phyloP scores from a whole-genome alignment of 2,329 filamentous ascomycete genomes.

The Aspergillus clavatus region DNA sequence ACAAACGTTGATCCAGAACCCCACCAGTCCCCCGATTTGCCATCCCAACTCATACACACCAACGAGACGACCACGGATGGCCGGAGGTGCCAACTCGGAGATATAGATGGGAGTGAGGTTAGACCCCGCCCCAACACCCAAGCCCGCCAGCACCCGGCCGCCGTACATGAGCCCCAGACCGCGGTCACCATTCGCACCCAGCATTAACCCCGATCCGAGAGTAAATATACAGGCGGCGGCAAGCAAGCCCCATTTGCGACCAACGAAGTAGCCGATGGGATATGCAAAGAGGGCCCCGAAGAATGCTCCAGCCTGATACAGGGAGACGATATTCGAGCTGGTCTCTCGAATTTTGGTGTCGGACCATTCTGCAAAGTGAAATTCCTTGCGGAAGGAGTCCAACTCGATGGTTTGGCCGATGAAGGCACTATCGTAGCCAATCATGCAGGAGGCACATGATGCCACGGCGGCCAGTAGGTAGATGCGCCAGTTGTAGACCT shows the following conservation, averaged over 20 bases:
- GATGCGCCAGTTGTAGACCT: slow-evolving; percentile 57
- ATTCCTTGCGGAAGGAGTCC: slow-evolving; percentile 63
- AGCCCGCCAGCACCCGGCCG: slow-evolving; percentile 50
- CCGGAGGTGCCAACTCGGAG: slow-evolving; percentile 51
- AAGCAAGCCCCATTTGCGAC: slow-evolving; percentile 59
- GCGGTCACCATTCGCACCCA: slow-evolving; percentile 54
- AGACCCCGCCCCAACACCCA: slow-evolving; percentile 50
- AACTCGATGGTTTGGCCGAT: slow-evolving; percentile 72
- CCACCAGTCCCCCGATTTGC: slow-evolving; percentile 44
- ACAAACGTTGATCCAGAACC: slow-evolving; percentile 43
- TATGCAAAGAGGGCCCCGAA: slow-evolving; percentile 67
- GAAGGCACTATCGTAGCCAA: slow-evolving; percentile 65
- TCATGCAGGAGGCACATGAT: slow-evolving; percentile 55
- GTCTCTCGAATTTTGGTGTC: slow-evolving; percentile 51
- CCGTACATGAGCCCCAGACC: slow-evolving; percentile 56
- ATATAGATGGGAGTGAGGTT: slow-evolving; percentile 56
- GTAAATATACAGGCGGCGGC: slow-evolving; percentile 61
- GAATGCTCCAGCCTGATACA: slow-evolving; percentile 78
- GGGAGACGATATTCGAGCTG: slow-evolving; percentile 69
- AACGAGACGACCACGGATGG: slow-evolving; percentile 51
- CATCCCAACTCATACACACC: slow-evolving; percentile 51
- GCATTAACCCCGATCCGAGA: slow-evolving; percentile 63
- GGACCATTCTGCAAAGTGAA: slow-evolving; percentile 53
- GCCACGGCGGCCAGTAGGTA: slow-evolving; percentile 51
- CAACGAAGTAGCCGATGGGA: slow-evolving; percentile 57